Evolutionary conservation across 352 stramenopile species (phyloP), one percentile per base, ranked within the genome.

Genomic region (Phytopythium montanum): DNA sequence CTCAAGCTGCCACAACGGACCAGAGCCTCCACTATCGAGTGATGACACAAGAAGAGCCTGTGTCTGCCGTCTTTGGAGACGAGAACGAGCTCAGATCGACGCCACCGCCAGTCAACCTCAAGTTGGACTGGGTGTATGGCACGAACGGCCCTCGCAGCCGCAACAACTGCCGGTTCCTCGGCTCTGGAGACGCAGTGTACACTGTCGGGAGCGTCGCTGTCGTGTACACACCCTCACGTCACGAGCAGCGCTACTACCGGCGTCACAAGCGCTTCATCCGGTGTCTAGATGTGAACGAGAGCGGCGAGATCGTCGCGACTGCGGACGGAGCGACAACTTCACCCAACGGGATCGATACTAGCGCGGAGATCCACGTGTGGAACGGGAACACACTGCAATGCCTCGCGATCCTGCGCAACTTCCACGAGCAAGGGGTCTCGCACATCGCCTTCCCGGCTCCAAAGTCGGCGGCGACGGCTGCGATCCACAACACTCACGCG

Each of bases 101-200:
- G 50, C 81, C 79, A 16, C 80, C 82, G 3, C 62, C 85, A 4
- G 70, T 79, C 29, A 92, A 92, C 50, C 66, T 93, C 25, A 63
- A 76, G 12, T 56, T 94, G 5, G 80, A 91, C 52, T 93, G 84
- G 85, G 75, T 95, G 18, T 90, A 92, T 38, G 85, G 85, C 12
- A 87, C 81, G 23, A 68, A 73, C 6, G 78, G 74, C 5, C 56
- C 76, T 21, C 73, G 69, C 8, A 60, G 56, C 2, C 70, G 85
- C 18, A 85, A 88, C 53, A 67, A 76, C 0, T 76, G 82, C 23
- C 72, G 70, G 0, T 75, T 87, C 21, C 41, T 90, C 26, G 54
- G 52, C 31, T 84, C 70, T 5, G 75, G 84, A 5, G 82, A 93
- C 36, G 60, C 81, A 0, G 84, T 89, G 13, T 93, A 92, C 62